These are phyloP conservation scores for Trichoderma sp. DNA, from an alignment of 2,329 filamentous ascomycete species.

Conservation along the genomic window DNA sequence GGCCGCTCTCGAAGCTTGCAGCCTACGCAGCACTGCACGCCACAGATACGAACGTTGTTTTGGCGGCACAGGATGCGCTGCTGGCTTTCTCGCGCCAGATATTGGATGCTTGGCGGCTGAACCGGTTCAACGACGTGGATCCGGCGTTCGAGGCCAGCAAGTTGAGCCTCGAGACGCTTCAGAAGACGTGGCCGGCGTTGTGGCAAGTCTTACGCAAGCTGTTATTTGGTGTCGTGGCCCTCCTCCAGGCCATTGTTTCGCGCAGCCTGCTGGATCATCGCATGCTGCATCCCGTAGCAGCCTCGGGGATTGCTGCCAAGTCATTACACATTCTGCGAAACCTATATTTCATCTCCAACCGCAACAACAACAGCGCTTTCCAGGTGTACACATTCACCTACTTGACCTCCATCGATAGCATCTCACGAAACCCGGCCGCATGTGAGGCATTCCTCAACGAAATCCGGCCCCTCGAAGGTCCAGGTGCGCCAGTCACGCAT, in stretches of 20 bases:
- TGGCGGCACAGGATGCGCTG: constrained; percentile 62
- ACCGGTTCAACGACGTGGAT: constrained; percentile 73
- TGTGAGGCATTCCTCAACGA: constrained; percentile 67
- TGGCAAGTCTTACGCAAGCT: constrained; percentile 76
- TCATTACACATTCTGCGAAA: constrained; percentile 74
- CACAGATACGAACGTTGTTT: constrained; percentile 46
- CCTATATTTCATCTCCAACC: constrained; percentile 78
- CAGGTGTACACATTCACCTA: constrained; percentile 85
- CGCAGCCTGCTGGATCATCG: constrained; percentile 58
- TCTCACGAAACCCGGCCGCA: constrained; percentile 69
- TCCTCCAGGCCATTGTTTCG: constrained; percentile 73
- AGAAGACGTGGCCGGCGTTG: constrained; percentile 68
- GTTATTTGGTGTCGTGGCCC: constrained; percentile 73
- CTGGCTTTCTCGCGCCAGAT: constrained; percentile 67
- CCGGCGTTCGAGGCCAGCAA: constrained; percentile 63
- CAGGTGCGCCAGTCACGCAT: constrained; percentile 34
- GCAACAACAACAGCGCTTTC: constrained; percentile 72
- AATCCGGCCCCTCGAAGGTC: constrained; percentile 52
- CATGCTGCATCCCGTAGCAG: constrained; percentile 50
- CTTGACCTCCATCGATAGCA: constrained; percentile 77
- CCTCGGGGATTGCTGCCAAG: constrained; percentile 68
- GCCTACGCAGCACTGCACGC: constrained; percentile 65
- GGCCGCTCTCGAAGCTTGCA: constrained; percentile 66
- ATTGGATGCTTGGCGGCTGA: constrained; percentile 72
- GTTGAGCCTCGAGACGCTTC: constrained; percentile 66